A percentile compares a stretch with the other conserved stretches of the same genome.
phyloP scores from a whole-genome alignment of 2,329 filamentous ascomycete species.

The Xylaria digitata region DNA sequence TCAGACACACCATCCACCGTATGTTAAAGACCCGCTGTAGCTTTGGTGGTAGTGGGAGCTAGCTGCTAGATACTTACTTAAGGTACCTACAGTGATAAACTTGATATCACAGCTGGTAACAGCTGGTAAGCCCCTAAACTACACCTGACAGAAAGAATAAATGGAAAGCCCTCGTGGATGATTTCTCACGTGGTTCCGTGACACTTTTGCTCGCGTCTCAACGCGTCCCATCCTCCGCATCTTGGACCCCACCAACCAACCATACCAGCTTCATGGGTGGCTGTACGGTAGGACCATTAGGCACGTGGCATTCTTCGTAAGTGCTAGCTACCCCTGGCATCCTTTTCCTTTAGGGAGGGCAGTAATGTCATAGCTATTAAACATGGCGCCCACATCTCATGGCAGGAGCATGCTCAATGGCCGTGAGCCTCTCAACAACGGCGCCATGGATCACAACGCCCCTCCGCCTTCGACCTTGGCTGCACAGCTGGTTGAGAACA shows the following conservation, averaged over 20 bases:
- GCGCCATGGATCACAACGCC: conserved; percentile 41
- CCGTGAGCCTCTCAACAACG: conserved; percentile 44
- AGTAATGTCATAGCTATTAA: conserved; percentile 4
- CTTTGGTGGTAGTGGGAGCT: neutral
- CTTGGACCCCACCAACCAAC: conserved; percentile 14
- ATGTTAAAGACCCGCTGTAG: neutral
- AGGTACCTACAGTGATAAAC: too few species aligned
- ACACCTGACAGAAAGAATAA: neutral
- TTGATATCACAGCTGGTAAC: neutral
- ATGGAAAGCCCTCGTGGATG: neutral
- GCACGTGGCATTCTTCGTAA: neutral
- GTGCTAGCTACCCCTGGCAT: neutral
- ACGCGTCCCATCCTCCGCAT: conserved; percentile 26
- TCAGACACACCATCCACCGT: neutral
- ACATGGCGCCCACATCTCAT: conserved; percentile 50
- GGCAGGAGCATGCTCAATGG: conserved; percentile 43
- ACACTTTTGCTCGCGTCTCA: conserved; percentile 31
- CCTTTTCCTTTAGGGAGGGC: neutral
- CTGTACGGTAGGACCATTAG: conserved; percentile 6
- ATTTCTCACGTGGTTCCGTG: conserved; percentile 41
- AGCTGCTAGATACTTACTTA: too few species aligned
- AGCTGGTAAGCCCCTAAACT: neutral
- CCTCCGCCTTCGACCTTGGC: conserved; percentile 84
- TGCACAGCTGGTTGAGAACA: conserved; percentile 85
- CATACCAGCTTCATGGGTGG: conserved; percentile 10